phyloP scores from a whole-genome alignment of 2,329 filamentous ascomycete species.

The Colletotrichum plurivorum region DNA sequence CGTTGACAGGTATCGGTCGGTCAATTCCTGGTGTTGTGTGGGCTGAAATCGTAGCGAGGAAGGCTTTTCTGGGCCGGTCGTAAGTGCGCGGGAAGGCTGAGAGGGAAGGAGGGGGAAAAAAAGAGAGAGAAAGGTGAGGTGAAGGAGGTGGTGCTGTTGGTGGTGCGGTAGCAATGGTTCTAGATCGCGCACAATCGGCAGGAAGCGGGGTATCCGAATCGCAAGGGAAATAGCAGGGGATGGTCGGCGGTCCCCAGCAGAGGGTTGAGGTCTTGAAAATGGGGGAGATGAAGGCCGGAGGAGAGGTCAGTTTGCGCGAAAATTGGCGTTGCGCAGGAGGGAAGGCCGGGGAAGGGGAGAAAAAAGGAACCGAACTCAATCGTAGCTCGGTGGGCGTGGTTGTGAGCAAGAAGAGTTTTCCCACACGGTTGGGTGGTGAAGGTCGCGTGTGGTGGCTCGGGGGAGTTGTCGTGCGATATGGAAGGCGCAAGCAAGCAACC shows the following conservation, averaged over 20 bases:
- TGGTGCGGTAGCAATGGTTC: slow-evolving; percentile 42
- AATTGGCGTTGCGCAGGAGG: slow-evolving; percentile 20
- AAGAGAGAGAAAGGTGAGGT: slow-evolving; percentile 21
- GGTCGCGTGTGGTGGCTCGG: slow-evolving; percentile 38
- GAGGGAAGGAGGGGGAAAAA: neutral
- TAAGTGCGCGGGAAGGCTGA: slow-evolving; percentile 36
- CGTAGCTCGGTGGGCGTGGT: slow-evolving; percentile 33
- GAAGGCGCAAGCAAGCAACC: slow-evolving; percentile 28
- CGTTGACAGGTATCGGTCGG: slow-evolving; percentile 29
- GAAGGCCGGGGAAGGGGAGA: slow-evolving; percentile 8
- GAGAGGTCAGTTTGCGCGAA: slow-evolving; percentile 28
- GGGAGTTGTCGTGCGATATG: slow-evolving; percentile 29
- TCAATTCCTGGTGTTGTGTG: slow-evolving; percentile 18
- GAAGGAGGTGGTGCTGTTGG: slow-evolving; percentile 35
- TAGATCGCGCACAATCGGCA: slow-evolving; percentile 44
- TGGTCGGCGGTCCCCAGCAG: slow-evolving; percentile 34
- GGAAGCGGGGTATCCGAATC: slow-evolving; percentile 44
- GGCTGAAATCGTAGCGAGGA: slow-evolving; percentile 10
- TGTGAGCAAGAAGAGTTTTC: slow-evolving; percentile 40
- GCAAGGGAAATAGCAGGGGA: slow-evolving; percentile 40
- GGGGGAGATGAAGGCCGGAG: slow-evolving; percentile 12
- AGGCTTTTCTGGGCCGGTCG: slow-evolving; percentile 31
- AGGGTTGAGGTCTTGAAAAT: slow-evolving; percentile 26
- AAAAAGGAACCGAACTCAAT: slow-evolving; percentile 32
- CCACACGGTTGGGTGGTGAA: slow-evolving; percentile 30